Base-by-base conservation (phyloP, 805 yeast genomes). In the Jamesozyma hellenica region DNA sequence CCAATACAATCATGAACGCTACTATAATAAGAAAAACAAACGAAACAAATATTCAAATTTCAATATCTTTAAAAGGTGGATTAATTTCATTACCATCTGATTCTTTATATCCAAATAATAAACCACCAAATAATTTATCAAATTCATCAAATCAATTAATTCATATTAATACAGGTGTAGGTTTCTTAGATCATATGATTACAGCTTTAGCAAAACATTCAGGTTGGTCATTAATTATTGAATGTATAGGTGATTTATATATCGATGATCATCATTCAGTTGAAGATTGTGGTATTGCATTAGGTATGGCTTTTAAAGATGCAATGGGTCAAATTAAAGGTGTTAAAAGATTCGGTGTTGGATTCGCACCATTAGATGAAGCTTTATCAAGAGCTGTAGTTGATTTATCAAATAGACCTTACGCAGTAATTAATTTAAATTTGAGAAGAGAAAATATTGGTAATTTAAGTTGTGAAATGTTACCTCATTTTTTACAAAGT, bases 201-300 rank as follows among this genome's bases (percentile, higher is more conserved):
- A 96, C 90, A 54, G 98, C 98, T 0, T 68, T 92, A 51, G 96
- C 97, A 30, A 92, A 92, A 56, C 98, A 92, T 63, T 70, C 94
- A 1, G 97, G 97, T 14, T 92, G 97, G 98, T 84, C 95, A 11
- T 58, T 92, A 42, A 68, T 84, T 27, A 73, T 92, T 15, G 94
- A 82, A 57, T 90, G 97, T 63, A 74, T 81, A 42, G 98, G 98
- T 34, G 98, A 92, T 60, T 67, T 87, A 50, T 94, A 87, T 61
- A 88, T 92, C 40, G 98, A 92, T 61, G 98, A 92, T 63, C 98
- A 92, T 61, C 98, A 92, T 64, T 78, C 95, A 1, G 82, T 95
- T 4, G 98, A 92, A 62, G 98, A 92, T 64, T 85, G 86, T 46
- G 96, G 90, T 34, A 85, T 92, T 50, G 87, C 96, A 1, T 66